Conservation (phyloP, 306 rosid genomes). For the Corylus avellana region DNA sequence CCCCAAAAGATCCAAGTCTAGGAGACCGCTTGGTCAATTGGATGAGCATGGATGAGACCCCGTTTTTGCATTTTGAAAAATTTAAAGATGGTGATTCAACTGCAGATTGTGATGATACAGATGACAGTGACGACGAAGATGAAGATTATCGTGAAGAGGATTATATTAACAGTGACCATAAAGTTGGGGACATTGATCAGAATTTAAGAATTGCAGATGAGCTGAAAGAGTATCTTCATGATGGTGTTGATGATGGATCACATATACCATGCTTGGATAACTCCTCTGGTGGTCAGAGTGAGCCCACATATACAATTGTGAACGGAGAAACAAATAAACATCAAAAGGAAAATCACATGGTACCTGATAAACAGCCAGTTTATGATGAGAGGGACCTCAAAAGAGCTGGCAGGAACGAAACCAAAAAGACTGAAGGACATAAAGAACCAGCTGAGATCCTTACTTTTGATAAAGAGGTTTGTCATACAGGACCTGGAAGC, state of each 20-base stretch:
- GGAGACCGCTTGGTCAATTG: conserved; percentile 54
- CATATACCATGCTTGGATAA: conserved; percentile 20
- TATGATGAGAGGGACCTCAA: conserved; percentile 27
- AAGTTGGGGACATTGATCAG: conserved; percentile 31
- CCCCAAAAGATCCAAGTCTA: conserved; percentile 26
- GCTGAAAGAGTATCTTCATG: conserved; percentile 18
- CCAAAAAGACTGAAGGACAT: conserved; percentile 25
- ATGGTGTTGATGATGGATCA: conserved; percentile 30
- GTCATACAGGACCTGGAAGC: conserved; percentile 32
- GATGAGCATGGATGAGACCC: conserved; percentile 80
- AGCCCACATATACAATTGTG: conserved; percentile 21
- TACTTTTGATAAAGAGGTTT: conserved; percentile 23
- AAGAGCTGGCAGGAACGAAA: conserved; percentile 29
- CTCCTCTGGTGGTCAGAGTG: conserved; percentile 15
- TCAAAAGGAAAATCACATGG: conserved; percentile 24
- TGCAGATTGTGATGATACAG: conserved; percentile 52
- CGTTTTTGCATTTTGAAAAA: conserved; percentile 42
- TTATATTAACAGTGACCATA: conserved; percentile 29
- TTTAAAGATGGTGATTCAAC: conserved; percentile 41
- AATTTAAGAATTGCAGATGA: conserved; percentile 25
- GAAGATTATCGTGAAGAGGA: conserved; percentile 42
- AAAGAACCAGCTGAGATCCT: conserved; percentile 16
- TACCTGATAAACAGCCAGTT: conserved; percentile 18
- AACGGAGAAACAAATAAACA: conserved; percentile 35
- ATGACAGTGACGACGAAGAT: conserved; percentile 52